Percentiles rank a stretch among this genome's conserved stretches.
Conservation (phyloP, 1,284 basidiomycete species). For the Apiotrichum sp. region DNA sequence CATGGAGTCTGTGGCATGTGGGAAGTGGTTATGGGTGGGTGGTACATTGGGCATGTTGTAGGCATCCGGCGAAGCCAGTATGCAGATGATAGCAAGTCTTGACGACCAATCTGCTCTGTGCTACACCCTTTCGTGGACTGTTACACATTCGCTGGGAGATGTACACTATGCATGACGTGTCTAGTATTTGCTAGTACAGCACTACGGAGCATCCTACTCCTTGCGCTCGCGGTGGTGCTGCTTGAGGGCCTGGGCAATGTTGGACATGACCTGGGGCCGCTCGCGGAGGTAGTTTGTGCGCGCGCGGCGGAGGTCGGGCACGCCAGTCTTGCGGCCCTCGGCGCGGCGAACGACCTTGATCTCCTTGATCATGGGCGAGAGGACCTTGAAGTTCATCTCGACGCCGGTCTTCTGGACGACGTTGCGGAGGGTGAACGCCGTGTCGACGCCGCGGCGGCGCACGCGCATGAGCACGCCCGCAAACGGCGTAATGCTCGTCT, state of each 20-base stretch:
- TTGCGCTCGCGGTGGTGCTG: constrained; percentile 8
- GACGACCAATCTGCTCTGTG: too few species aligned
- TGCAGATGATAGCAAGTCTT: too few species aligned
- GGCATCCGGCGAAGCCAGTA: too few species aligned
- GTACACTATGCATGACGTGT: constrained; percentile 23
- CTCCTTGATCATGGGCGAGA: constrained; percentile 75
- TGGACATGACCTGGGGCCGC: constrained; percentile 37
- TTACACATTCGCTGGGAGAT: constrained; percentile 2
- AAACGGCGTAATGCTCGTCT: constrained; percentile 64
- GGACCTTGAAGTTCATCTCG: constrained; percentile 81
- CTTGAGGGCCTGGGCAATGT: constrained; percentile 44
- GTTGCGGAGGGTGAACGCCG: constrained; percentile 76
- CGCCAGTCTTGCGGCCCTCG: constrained; percentile 30
- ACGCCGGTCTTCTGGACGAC: constrained; percentile 81
- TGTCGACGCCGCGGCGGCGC: constrained; percentile 71
- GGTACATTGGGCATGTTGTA: too few species aligned
- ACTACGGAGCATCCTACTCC: too few species aligned
- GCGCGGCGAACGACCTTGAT: constrained; percentile 58
- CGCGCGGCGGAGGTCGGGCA: constrained; percentile 36
- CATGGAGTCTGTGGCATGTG: too few species aligned
- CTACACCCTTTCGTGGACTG: too few species aligned
- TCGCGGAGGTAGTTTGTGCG: constrained; percentile 46
- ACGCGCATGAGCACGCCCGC: constrained; percentile 78
- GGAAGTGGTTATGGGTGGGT: too few species aligned
- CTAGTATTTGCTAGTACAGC: not conserved